These are phyloP conservation scores for Trichoderma atrobrunneum DNA, from an alignment of 2,329 filamentous ascomycete species.

Conservation along the genomic window DNA sequence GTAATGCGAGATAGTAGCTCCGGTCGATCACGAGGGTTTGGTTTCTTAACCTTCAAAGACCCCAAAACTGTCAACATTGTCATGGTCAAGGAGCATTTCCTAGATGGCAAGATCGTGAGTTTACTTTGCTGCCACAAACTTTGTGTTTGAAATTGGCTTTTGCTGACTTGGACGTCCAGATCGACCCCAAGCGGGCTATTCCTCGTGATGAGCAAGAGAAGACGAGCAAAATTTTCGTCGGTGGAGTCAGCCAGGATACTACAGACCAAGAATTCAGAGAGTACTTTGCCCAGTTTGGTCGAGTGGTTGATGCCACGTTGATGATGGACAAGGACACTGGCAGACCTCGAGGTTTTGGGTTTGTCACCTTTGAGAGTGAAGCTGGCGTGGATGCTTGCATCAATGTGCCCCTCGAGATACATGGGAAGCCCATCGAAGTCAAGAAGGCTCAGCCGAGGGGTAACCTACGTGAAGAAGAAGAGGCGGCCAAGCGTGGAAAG, in stretches of 20 bases:
- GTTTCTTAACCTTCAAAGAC: slow-evolving; percentile 96
- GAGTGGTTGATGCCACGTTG: slow-evolving; percentile 92
- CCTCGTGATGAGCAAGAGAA: slow-evolving; percentile 97
- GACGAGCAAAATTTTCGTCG: slow-evolving; percentile 98
- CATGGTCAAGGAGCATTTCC: slow-evolving; percentile 98
- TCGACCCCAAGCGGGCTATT: slow-evolving; percentile 96
- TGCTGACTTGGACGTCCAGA: slow-evolving; percentile 53
- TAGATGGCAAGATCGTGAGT: slow-evolving; percentile 96
- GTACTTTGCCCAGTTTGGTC: slow-evolving; percentile 95
- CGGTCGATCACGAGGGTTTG: slow-evolving; percentile 90
- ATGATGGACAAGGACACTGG: slow-evolving; percentile 99
- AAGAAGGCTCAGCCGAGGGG: slow-evolving; percentile 96
- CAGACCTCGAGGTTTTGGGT: slow-evolving; percentile 92
- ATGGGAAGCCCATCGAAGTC: slow-evolving; percentile 94
- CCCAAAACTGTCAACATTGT: slow-evolving; percentile 97
- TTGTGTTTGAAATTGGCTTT: background rate
- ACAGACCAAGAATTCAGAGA: slow-evolving; percentile 95
- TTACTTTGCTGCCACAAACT: background rate
- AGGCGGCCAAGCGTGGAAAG: slow-evolving; percentile 60
- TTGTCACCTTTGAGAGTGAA: slow-evolving; percentile 97
- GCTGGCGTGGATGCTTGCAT: slow-evolving; percentile 91
- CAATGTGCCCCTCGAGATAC: slow-evolving; percentile 80
- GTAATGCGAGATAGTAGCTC: slow-evolving; percentile 98
- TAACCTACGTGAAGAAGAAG: slow-evolving; percentile 89
- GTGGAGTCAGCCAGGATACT: slow-evolving; percentile 94